Base-by-base conservation (phyloP, 2,329 filamentous ascomycete species). In the Cladorrhinum sp. region DNA sequence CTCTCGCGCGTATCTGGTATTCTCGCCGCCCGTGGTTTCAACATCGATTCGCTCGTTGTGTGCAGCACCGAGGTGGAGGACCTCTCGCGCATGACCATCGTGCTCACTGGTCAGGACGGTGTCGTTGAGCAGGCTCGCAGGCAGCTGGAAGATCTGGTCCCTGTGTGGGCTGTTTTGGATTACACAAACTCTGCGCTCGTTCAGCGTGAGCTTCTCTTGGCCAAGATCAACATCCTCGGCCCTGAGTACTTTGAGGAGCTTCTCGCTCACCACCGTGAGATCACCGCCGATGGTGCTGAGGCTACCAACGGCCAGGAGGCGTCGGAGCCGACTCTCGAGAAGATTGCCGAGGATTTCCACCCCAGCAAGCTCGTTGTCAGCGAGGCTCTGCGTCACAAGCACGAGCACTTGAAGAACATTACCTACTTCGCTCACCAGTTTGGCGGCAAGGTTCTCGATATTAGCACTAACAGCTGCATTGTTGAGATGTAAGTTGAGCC, bases 161-260 rank as follows among this genome's bases (percentile, higher is more conserved):
- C 95, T 23, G 95, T 99, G 61, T 99, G 95, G 95, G 95, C 95
- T 57, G 95, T 99, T 32, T 81, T 99, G 60, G 95, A 99, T 78
- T 99, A 99, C 79, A 98, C 93, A 62, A 85, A 87, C 63, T 88
- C 95, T 4, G 91, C 95, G 2, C 86, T 99, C 23, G 95, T 99
- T 20, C 95, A 99, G 84, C 89, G 95, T 64, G 95, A 99, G 77
- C 83, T 99, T 27, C 84, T 99, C 8, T 86, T 99, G 38, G 93
- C 95, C 70, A 99, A 99, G 82, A 85, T 99, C 77, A 96, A 93
- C 76, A 96, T 96, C 63, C 84, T 99, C 38, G 95, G 95, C 0
- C 95, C 95, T 5, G 95, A 99, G 80, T 97, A 96, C 79, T 99
- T 97, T 70, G 93, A 98, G 79, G 95, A 99, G 78, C 84, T 99